Base-by-base conservation (phyloP, 352 stramenopile species). In the Heterotrichella gracilis region DNA sequence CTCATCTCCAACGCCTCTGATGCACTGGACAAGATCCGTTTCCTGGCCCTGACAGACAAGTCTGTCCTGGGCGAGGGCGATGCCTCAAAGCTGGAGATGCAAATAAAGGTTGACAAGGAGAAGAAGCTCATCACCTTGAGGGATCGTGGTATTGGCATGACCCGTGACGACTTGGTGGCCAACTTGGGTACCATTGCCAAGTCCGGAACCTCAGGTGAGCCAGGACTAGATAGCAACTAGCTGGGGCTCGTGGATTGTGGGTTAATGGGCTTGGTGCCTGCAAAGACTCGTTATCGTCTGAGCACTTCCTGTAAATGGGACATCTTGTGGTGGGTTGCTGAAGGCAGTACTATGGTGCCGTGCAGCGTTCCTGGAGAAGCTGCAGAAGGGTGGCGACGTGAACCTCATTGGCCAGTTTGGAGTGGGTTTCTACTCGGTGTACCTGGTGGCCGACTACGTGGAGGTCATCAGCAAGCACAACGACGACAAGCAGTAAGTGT, bases 351-450 rank as follows among this genome's bases (percentile, higher is more conserved):
- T n/a, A n/a, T n/a, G n/a, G n/a, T n/a, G n/a, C n/a, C n/a, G n/a
- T n/a, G n/a, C 88, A 32, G 95, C 96, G 75, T 99, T 99, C 74
- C 82, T 98, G 22, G 90, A 98, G 75, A 82, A 84, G 22, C 82
- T 98, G 74, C 82, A 84, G 41, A 81, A 81, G 21, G 81, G 79
- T 3, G 85, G 74, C 23, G 85, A 96, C 73, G 81, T 93, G 70
- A 86, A 72, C 69, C 82, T 97, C 73, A 99, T 99, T 75, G 93
- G 93, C 67, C 92, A 97, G 81, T 99, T 99, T 75, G 93, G 93
- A 69, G 93, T 99, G 23, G 93, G 93, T 25, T 99, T 99, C 78
- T 99, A 99, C 80, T 96, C 89, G 4, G 84, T 95, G 22, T 99
- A 97, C 79, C 76, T 97, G 17, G 90, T 97, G 2, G 83, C 88